Evolutionary conservation across 495 filamentous ascomycete species (phyloP), one percentile per base, ranked within the genome.

Genomic region (Parathielavia appendiculata): DNA sequence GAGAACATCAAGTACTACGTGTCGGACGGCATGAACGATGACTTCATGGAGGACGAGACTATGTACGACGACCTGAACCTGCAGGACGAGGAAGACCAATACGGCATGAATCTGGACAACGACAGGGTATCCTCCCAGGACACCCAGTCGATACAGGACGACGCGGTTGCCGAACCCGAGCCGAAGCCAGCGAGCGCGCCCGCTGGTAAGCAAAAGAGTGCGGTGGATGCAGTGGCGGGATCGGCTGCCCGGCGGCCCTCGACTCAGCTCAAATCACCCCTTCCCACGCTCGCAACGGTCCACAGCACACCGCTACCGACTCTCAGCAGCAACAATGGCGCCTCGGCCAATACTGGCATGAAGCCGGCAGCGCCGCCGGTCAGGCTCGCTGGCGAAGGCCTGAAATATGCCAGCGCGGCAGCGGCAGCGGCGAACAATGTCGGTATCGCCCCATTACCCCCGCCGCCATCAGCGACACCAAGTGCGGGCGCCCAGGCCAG

Each of bases 331-430:
- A 30, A 6, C 54, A 90, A 83, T 66, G 81, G 83, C 63, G 81
- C 76, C 32, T 61, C 71, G 22, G 69, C 71, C 44, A 76, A 58
- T 52, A 59, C 67, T 30, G 68, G 74, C 55, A 90, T 97, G 93
- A 98, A 97, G 72, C 92, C 93, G 17, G 93, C 95, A 14, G 87
- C 92, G 13, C 66, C 90, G 64, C 95, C 93, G 9, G 84, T 88
- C 43, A 84, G 91, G 65, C 81, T 89, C 4, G 86, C 91, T 23
- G 91, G 90, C 35, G 92, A 97, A 69, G 89, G 89, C 0, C 76
- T 97, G 63, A 97, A 97, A 72, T 97, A 97, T 70, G 93, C 95
- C 34, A 96, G 93, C 19, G 93, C 93, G 0, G 93, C 93, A 0
- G 95, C 93, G 0, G 95, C 93, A 0, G 93, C 93, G 1, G 95